phyloP scores from a whole-genome alignment of 352 stramenopile genomes.

The Peronospora farinosa region DNA sequence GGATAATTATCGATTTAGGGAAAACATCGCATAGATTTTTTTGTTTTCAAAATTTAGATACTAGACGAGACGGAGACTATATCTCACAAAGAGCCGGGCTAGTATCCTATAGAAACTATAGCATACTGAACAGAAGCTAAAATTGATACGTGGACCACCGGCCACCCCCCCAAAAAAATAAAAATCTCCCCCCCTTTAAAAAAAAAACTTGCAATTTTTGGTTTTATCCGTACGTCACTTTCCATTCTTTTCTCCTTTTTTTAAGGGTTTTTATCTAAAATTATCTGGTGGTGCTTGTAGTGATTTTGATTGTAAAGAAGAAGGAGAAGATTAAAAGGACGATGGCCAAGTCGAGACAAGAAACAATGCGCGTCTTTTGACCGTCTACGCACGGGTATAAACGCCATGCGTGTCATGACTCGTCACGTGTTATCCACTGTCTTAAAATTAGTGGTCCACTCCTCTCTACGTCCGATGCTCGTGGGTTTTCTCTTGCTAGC shows the following conservation, averaged over 20 bases:
- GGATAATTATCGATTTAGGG: background rate
- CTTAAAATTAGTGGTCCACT: slow-evolving; percentile 15
- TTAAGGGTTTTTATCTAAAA: no score
- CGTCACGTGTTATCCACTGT: slow-evolving; percentile 23
- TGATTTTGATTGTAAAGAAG: background rate
- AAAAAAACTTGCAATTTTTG: no score
- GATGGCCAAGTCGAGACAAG: slow-evolving; percentile 27
- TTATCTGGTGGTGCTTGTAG: background rate
- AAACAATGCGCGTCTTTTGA: slow-evolving; percentile 12
- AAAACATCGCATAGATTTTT: background rate
- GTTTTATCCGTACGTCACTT: no score
- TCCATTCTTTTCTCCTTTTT: no score
- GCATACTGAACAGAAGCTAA: background rate
- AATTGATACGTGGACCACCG: background rate
- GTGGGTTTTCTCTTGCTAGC: slow-evolving; percentile 33
- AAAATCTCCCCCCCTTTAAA: no score
- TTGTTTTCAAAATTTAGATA: background rate
- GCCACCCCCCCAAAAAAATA: background rate
- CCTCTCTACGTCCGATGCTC: slow-evolving; percentile 25
- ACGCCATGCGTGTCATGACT: slow-evolving; percentile 28
- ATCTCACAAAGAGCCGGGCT: background rate
- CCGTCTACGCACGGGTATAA: slow-evolving; percentile 28
- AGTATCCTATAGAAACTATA: background rate
- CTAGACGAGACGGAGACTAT: background rate
- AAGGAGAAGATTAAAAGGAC: slow-evolving; percentile 15